Evolutionary conservation across 768 basidiomycete genomes (phyloP), one percentile per base, ranked within the genome.

Genomic region (Lentinula raphanica): DNA sequence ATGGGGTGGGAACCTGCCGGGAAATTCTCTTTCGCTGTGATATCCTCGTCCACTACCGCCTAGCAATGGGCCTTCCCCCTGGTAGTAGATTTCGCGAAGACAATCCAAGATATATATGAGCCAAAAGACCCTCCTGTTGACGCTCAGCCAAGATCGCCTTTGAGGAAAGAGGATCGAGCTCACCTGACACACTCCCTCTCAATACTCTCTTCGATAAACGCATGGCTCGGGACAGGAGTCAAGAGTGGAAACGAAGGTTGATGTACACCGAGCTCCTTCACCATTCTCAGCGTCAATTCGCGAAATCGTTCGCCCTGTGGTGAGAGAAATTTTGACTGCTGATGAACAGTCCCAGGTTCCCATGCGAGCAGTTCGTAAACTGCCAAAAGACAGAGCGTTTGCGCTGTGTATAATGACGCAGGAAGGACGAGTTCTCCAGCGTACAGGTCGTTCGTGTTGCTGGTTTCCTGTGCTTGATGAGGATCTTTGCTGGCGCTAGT

Each of bases 171-270:
- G 36, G n/a, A n/a, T n/a, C 21, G 13, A 38, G 48, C 54, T n/a
- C 44, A 55, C 59, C 90, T 85, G n/a, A 85, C 76, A 60, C 87
- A 87, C 73, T 93, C 90, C 59, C 84, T 86, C 65, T 90, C 85
- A 62, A 88, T 82, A 48, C 80, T 80, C 55, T 75, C 75, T 60
- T 85, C 79, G 23, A 84, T 83, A 62, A 82, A 82, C 54, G 82
- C 80, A 54, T 81, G 74, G 59, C 83, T 77, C 53, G 84, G 83
- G 42, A 81, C 71, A 48, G 84, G 80, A 38, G 86, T 80, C 60
- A 82, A 74, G 56, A 79, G 77, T 35, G 83, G 81, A 63, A 80
- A 78, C 59, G 89, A 86, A 38, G 83, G 80, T 62, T 76, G 77
- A 65, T 85, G 82, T 32, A 89, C 80, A 60, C 83, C 83, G 59